Conservation (phyloP, 2,329 filamentous ascomycete genomes). For the Cladophialophora carrionii region DNA sequence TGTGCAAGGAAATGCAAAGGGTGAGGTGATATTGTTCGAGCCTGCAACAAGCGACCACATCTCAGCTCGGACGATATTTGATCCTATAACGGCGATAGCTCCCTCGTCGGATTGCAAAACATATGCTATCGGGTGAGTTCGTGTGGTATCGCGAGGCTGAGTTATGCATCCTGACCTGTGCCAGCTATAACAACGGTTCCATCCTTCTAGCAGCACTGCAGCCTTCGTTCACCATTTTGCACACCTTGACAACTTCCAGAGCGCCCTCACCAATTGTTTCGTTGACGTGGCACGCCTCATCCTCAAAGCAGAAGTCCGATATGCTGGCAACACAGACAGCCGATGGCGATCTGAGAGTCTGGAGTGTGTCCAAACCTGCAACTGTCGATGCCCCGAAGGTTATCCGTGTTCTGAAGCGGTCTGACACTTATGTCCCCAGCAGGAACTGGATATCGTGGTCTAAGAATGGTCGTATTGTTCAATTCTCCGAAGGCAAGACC, state of each 20-base stretch:
- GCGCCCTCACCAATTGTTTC: constrained; percentile 84
- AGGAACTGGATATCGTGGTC: constrained; percentile 99
- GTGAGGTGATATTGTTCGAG: constrained; percentile 92
- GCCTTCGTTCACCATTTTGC: constrained; percentile 89
- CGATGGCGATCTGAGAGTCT: constrained; percentile 90
- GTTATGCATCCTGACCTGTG: constrained; percentile 29
- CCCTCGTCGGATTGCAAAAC: constrained; percentile 88
- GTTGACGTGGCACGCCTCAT: constrained; percentile 93
- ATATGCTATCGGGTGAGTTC: constrained; percentile 82
- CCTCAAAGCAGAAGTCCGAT: constrained; percentile 92
- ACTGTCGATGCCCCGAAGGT: constrained; percentile 78
- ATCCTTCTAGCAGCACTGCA: constrained; percentile 86
- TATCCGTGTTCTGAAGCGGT: constrained; percentile 80
- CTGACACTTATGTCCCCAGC: constrained; percentile 65
- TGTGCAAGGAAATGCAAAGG: constrained; percentile 79
- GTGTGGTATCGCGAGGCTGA: background rate
- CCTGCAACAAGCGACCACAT: constrained; percentile 91
- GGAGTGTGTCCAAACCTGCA: constrained; percentile 87
- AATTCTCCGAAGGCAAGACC: constrained; percentile 89
- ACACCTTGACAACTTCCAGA: constrained; percentile 83
- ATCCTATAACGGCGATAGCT: constrained; percentile 90
- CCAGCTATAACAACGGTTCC: constrained; percentile 90
- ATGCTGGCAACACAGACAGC: constrained; percentile 94
- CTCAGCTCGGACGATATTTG: constrained; percentile 87
- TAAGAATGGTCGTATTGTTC: constrained; percentile 93